Conservation (phyloP, 345 rosid species). For the Crucihimalaya himalaica region DNA sequence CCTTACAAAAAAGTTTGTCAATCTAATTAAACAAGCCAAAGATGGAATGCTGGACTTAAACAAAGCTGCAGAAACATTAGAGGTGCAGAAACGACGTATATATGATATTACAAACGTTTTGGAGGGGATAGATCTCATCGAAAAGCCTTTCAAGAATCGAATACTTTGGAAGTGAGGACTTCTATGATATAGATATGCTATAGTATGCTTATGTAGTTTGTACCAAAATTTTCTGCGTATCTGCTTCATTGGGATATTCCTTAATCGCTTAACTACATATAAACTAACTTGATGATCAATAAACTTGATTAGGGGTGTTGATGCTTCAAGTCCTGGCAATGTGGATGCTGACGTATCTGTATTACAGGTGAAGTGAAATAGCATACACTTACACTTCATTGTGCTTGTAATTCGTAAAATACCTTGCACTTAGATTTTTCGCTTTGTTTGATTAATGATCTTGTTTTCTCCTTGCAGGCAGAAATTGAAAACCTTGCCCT, state of each 20-base stretch:
- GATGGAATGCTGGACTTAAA: conserved; percentile 92
- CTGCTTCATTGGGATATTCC: conserved; percentile 29
- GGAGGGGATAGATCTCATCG: conserved; percentile 98
- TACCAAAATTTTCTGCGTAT: conserved; percentile 13
- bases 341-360: conserved; percentile 53
- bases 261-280: conserved; percentile 9
- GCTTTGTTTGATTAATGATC: conserved; percentile 23
- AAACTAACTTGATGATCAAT: conserved; percentile 39
- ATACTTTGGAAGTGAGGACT: conserved; percentile 88
- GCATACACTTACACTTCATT: conserved; percentile 8
- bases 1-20: conserved; percentile 86
- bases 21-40: conserved; percentile 76
- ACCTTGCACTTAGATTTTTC: conserved; percentile 2
- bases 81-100: conserved; percentile 97
- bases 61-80: conserved; percentile 87
- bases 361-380: conserved; percentile 58
- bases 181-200: conserved; percentile 26
- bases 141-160: conserved; percentile 90
- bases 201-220: conserved; percentile 32
- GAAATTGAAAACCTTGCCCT: conserved; percentile 70
- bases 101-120: conserved; percentile 97
- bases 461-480: conserved; percentile 54
- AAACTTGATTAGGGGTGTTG: conserved; percentile 71
- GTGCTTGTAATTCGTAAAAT: not conserved
- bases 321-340: conserved; percentile 64